Base-by-base conservation (phyloP, 140 eudicot species). In the Erigeron philadelphicus region DNA sequence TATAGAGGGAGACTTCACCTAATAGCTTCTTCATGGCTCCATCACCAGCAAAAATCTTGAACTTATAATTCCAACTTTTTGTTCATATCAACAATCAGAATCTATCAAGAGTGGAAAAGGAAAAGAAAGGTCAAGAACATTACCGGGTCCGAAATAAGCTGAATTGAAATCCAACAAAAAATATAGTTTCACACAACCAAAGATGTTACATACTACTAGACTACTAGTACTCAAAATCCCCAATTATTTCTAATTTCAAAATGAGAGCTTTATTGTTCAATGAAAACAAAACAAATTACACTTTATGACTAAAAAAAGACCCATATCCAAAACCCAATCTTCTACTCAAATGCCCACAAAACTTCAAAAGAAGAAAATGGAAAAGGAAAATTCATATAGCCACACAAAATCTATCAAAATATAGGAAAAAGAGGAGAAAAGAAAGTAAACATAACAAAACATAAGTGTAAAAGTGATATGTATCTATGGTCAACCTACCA, bases 191-290 rank as follows among this genome's bases (percentile, higher is more conserved):
- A 59, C 64, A 59, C 64, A 47, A 47, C 10, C 66, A 41, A 18
- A 56, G 19, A 69, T 41, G 66, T 74, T 82, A 82, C 86, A 88
- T 71, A 59, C 43, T 72, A 21, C 11, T 49, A 50, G 16, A 59
- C 43, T 72, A 21, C 11, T 49, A 50, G 16, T 17, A 68, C 42
- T 47, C 9, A 70, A 70, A 62, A 40, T 55, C 66, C 56, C 42
- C 46, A 17, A 46, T 66, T 10, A 46, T 66, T 10, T 44, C 17
- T 12, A 46, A 53, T 16, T 44, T 5, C 45, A 35, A 75, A 57
- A 46, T 56, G 59, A 38, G 23, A 65, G 66, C 21, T 65, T 55
- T 15, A 21, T 74, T 21, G 41, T 8, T 25, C 72, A 45, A 17
- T 71, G 31, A 71, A 31, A 59, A 12, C 23, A 53, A 52, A 53